Percentiles rank a stretch among this genome's conserved stretches.
Conservation (phyloP, 2,329 filamentous ascomycete genomes). For the Cladophialophora bantiana region DNA sequence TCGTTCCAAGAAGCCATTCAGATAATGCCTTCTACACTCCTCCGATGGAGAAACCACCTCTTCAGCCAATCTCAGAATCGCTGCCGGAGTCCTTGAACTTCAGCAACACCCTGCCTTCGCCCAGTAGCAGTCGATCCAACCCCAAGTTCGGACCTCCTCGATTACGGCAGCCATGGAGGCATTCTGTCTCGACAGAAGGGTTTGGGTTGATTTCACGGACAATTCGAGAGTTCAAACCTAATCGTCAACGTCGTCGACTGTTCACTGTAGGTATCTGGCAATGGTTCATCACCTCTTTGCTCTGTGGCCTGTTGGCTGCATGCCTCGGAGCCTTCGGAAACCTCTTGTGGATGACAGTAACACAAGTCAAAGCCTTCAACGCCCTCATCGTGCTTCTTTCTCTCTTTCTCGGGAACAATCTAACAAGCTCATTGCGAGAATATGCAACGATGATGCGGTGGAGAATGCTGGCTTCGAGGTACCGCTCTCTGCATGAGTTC, state of each 20-base stretch:
- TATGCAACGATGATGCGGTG: constrained; percentile 39
- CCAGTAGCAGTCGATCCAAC: constrained; percentile 2
- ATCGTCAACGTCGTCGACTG: constrained; percentile 34
- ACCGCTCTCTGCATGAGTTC: constrained; percentile 38
- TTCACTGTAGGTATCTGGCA: constrained; percentile 32
- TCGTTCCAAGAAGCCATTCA: background rate
- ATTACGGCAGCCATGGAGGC: constrained; percentile 36
- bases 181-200: constrained; percentile 31
- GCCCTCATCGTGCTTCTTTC: constrained; percentile 38
- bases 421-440: constrained; percentile 34
- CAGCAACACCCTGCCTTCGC: constrained; percentile 9
- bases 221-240: constrained; percentile 35
- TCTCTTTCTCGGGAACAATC: constrained; percentile 36
- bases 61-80: constrained; percentile 5
- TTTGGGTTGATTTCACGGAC: constrained; percentile 20
- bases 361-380: constrained; percentile 39
- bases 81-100: constrained; percentile 1
- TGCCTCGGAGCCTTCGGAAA: constrained; percentile 32
- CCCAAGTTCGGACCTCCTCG: constrained; percentile 13
- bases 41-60: constrained; percentile 9
- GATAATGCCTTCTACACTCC: constrained; percentile 8
- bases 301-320: constrained; percentile 35
- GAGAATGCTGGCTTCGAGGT: constrained; percentile 38
- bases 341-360: constrained; percentile 28
- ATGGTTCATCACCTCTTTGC: constrained; percentile 34